These are phyloP conservation scores for Clonostachys rhizophaga DNA, from an alignment of 2,329 filamentous ascomycete genomes.

Conservation along the genomic window DNA sequence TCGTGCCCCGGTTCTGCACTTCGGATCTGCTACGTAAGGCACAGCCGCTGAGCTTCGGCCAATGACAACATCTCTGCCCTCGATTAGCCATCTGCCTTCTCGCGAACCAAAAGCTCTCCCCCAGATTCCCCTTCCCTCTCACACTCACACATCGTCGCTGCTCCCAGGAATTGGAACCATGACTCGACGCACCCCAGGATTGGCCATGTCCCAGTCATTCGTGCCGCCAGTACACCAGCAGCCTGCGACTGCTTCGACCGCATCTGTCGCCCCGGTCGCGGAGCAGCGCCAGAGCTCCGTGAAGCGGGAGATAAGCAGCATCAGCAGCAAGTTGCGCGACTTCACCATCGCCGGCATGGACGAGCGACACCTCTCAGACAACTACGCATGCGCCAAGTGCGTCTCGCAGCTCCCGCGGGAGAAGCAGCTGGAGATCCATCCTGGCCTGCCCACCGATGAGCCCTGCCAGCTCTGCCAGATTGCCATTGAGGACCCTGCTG, in stretches of 20 bases:
- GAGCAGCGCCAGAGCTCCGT: not conserved
- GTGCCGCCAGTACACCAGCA: constrained; percentile 3
- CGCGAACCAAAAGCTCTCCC: too few relatives aligned
- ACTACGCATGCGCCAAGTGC: constrained; percentile 30
- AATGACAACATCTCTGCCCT: too few relatives aligned
- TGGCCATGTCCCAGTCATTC: constrained; percentile 3
- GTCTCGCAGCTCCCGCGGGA: constrained; percentile 21
- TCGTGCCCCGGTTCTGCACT: too few relatives aligned
- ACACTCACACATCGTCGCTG: too few relatives aligned
- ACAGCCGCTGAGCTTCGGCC: too few relatives aligned
- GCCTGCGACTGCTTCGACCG: not conserved
- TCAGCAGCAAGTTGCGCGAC: constrained; percentile 13
- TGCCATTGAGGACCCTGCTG: constrained; percentile 44
- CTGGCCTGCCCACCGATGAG: constrained; percentile 13
- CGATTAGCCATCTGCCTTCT: too few relatives aligned
- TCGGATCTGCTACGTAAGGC: too few relatives aligned
- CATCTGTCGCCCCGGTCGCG: not conserved
- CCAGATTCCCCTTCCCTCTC: too few relatives aligned
- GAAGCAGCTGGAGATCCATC: constrained; percentile 22
- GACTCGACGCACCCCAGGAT: constrained; percentile 4
- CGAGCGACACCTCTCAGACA: constrained; percentile 21
- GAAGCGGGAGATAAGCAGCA: not conserved
- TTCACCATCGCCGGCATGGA: constrained; percentile 42
- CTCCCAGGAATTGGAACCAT: not conserved
- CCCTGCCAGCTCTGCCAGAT: constrained; percentile 12